Conservation (phyloP, 495 filamentous ascomycete species). For the Aspergillus kassunensis region DNA sequence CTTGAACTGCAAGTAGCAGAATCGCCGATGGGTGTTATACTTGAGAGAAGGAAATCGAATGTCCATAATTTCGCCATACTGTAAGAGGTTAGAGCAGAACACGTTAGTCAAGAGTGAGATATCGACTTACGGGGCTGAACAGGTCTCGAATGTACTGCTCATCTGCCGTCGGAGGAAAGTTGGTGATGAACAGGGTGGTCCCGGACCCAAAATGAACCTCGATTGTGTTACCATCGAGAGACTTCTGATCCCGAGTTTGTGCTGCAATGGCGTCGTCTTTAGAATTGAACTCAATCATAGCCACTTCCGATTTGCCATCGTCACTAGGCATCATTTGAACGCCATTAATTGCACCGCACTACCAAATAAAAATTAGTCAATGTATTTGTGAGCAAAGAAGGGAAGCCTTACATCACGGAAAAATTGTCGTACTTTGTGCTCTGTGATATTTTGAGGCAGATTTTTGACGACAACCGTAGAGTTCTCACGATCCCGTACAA, state of each 20-base stretch:
- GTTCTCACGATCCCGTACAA: slow-evolving; percentile 84
- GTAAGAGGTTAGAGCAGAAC: slow-evolving; percentile 20
- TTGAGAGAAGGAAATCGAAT: slow-evolving; percentile 89
- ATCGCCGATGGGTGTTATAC: slow-evolving; percentile 79
- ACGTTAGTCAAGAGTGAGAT: neutral
- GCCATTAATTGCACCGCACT: slow-evolving; percentile 76
- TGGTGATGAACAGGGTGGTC: slow-evolving; percentile 83
- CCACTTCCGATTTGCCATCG: slow-evolving; percentile 56
- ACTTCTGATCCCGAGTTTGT: slow-evolving; percentile 73
- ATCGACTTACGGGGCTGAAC: slow-evolving; percentile 55
- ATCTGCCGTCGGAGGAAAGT: slow-evolving; percentile 83
- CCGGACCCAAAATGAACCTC: slow-evolving; percentile 67
- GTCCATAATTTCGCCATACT: slow-evolving; percentile 77
- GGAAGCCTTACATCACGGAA: slow-evolving; percentile 65
- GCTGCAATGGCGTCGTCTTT: slow-evolving; percentile 76
- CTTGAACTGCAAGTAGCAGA: slow-evolving; percentile 89
- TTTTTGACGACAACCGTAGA: slow-evolving; percentile 77
- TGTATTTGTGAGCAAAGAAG: neutral
- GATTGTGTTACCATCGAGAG: slow-evolving; percentile 65
- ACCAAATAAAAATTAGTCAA: slow-evolving; percentile 21
- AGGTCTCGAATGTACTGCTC: slow-evolving; percentile 73
- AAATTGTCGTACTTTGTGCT: slow-evolving; percentile 75
- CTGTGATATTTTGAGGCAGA: slow-evolving; percentile 63
- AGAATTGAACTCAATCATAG: slow-evolving; percentile 78
- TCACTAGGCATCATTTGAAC: slow-evolving; percentile 59